These are phyloP conservation scores for Starmera stellimalicola DNA, from an alignment of 1,139 yeast genomes.

Conservation along the genomic window DNA sequence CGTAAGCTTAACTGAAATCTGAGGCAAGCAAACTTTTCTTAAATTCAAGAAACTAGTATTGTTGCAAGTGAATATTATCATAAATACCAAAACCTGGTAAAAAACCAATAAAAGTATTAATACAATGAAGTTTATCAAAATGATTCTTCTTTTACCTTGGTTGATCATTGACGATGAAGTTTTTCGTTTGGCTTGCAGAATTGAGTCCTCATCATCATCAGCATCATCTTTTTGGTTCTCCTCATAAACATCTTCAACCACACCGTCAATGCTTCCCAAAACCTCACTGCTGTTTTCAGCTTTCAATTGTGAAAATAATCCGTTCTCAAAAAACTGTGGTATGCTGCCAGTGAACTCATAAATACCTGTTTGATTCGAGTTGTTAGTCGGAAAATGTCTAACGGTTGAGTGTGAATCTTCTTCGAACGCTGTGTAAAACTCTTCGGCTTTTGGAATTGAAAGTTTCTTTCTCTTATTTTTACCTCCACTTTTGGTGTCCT, in stretches of 20 bases:
- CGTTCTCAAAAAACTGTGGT: neutral
- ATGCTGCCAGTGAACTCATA: neutral
- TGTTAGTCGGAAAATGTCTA: neutral
- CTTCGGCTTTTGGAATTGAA: no score
- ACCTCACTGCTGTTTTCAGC: neutral
- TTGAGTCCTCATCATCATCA: neutral
- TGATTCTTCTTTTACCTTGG: neutral
- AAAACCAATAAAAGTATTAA: constrained; percentile 3
- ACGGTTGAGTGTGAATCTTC: neutral
- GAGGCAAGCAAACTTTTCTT: constrained; percentile 32
- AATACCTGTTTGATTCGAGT: neutral
- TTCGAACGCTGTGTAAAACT: neutral
- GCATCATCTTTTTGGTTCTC: neutral
- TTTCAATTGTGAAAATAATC: neutral
- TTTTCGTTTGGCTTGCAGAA: neutral
- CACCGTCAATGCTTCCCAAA: constrained; percentile 1
- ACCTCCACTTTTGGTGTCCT: neutral
- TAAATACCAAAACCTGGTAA: constrained; percentile 6
- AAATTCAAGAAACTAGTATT: constrained; percentile 3
- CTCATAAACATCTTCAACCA: constrained; percentile 1
- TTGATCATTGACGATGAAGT: neutral
- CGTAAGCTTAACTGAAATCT: constrained; percentile 30
- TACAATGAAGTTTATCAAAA: neutral
- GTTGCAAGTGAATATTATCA: constrained; percentile 25
- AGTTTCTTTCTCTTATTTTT: no score